Evolutionary conservation across 192 early-diverging fungal genomes (phyloP), one percentile per base, ranked within the genome.

Genomic region (Mycoemilia scoparia): DNA sequence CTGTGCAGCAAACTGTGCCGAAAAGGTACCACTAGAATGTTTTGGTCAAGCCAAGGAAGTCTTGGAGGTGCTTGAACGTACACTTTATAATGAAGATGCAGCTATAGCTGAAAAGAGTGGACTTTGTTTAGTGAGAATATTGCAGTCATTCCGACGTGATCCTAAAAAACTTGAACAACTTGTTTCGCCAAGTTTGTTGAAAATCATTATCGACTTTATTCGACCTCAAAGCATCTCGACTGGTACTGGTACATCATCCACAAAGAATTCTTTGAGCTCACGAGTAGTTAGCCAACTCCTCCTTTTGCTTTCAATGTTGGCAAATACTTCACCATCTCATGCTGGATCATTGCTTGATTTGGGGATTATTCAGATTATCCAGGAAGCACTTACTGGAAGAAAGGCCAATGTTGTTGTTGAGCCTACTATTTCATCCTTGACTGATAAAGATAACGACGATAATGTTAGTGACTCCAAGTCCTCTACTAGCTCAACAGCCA

Each of bases 21-120:
- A 56, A 22, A 43, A 56, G 24, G 55, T 78, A 23, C 51, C 70
- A 4, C 19, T 32, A 5, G 74, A 69, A 12, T 54, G 54, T 21
- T 68, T 82, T 27, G 11, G 50, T 1, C 72, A 70, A 51, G 70
- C 75, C 1, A 39, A 60, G 36, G 78, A 78, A 16, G 67, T 78
- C 10, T 41, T 87, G 4, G 79, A 76, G 7, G 78, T 66, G 8
- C 41, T 93, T 1, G 76, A 74, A 51, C 68, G 69, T 15, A 58
- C 79, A 13, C 48, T 91, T 22, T 48, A 46, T 3, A 74, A 82
- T 43, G 44, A 60, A 2, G 89, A 93, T 36, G 60, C 69, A 38
- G 81, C 71, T 35, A 57, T 86, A 1, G 77, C 77, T 3, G 75
- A 87, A 31, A 52, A 78, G 21, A 47, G 72, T 3, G 79, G 84